Evolutionary conservation across 495 filamentous ascomycete species (phyloP).

Genomic region (Monascus purpureus): DNA sequence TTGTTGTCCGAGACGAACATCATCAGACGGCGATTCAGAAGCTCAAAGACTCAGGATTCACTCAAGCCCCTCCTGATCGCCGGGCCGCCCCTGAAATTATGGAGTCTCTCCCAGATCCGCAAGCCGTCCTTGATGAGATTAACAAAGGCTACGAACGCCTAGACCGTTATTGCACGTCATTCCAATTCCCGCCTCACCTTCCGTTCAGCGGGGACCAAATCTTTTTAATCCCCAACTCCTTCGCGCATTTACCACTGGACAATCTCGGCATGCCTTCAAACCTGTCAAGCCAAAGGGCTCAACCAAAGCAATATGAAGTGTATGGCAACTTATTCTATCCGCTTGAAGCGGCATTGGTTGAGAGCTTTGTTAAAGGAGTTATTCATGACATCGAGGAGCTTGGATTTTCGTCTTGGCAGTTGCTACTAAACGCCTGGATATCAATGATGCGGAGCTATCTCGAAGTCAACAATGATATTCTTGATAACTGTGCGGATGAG

Average conservation of each 20-base stretch:
- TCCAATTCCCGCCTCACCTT: constrained; percentile 8
- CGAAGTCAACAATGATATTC: constrained; percentile 10
- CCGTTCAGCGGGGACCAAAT: constrained; percentile 6
- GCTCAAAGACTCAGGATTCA: constrained; percentile 9
- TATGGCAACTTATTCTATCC: constrained; percentile 10
- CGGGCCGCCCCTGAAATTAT: constrained; percentile 8
- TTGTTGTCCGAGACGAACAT: constrained; percentile 13
- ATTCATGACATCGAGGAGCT: constrained; percentile 6
- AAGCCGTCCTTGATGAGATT: constrained; percentile 7
- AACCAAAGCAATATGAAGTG: constrained; percentile 4
- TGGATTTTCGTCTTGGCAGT: constrained; percentile 4
- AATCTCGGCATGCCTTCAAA: background rate
- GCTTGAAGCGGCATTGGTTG: constrained; percentile 7
- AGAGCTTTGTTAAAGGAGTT: constrained; percentile 9
- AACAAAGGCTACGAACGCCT: constrained; percentile 10
- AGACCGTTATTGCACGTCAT: constrained; percentile 8
- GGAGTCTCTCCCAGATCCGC: constrained; percentile 7
- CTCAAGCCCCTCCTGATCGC: constrained; percentile 7
- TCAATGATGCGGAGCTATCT: constrained; percentile 10
- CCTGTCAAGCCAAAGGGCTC: constrained; percentile 1
- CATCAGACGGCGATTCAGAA: constrained; percentile 7
- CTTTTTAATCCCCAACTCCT: constrained; percentile 9
- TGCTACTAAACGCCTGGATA: constrained; percentile 5
- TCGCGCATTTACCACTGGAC: constrained; percentile 4
- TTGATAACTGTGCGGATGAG: constrained; percentile 7